Percentiles rank a stretch among this genome's conserved stretches.
These are phyloP conservation scores for Aspergillus hiratsukae DNA, from an alignment of 2,329 filamentous ascomycete species.

Conservation along the genomic window DNA sequence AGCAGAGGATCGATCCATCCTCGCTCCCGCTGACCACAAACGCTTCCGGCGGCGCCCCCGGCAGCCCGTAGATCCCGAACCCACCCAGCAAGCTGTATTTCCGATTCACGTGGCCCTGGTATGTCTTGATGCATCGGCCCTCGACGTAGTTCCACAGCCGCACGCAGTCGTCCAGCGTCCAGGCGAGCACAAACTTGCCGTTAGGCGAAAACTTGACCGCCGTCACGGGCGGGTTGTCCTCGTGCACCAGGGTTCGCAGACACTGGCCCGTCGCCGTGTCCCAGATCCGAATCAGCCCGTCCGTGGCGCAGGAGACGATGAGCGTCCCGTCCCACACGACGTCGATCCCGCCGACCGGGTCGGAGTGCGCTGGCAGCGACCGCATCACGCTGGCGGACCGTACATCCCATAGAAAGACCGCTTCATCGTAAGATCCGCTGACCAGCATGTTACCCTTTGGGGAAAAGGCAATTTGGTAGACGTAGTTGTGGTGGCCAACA, in stretches of 20 bases:
- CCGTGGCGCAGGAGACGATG: slow-evolving; percentile 84
- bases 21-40: slow-evolving; percentile 85
- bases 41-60: slow-evolving; percentile 36
- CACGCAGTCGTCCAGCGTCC: slow-evolving; percentile 83
- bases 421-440: slow-evolving; percentile 93
- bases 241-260: slow-evolving; percentile 88
- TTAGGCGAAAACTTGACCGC: slow-evolving; percentile 92
- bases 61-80: slow-evolving; percentile 63
- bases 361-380: slow-evolving; percentile 86
- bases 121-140: slow-evolving; percentile 90
- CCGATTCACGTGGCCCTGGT: slow-evolving; percentile 83
- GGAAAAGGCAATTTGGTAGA: slow-evolving; percentile 91
- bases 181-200: slow-evolving; percentile 86
- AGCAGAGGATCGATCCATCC: slow-evolving; percentile 77
- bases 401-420: slow-evolving; percentile 95
- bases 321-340: slow-evolving; percentile 90
- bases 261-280: slow-evolving; percentile 94
- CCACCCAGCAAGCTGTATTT: slow-evolving; percentile 80
- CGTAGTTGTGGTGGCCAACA: slow-evolving; percentile 90
- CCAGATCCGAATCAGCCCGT: slow-evolving; percentile 92
- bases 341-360: slow-evolving; percentile 89
- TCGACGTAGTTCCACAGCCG: slow-evolving; percentile 94
- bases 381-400: slow-evolving; percentile 83
- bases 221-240: slow-evolving; percentile 87
- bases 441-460: slow-evolving; percentile 97